These are phyloP conservation scores for Medicago ruthenica DNA, from an alignment of 306 rosid species.

Conservation along the genomic window DNA sequence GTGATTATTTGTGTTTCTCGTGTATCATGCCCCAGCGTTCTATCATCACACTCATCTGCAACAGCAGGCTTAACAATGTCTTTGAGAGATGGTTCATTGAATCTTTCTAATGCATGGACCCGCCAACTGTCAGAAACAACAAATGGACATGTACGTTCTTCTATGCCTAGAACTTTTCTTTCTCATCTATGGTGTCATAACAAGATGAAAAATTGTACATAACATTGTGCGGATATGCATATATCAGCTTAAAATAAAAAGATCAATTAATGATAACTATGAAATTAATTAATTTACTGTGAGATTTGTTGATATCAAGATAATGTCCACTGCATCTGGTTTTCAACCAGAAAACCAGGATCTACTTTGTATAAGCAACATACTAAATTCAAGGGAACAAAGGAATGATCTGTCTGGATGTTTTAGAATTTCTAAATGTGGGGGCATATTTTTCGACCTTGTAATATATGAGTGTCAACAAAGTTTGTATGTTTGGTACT, in stretches of 20 bases:
- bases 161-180: slow-evolving; percentile 35
- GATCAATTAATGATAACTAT: slow-evolving; percentile 9
- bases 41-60: slow-evolving; percentile 85
- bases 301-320: slow-evolving; percentile 22
- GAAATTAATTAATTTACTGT: neutral
- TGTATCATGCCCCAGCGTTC: slow-evolving; percentile 54
- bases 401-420: slow-evolving; percentile 4
- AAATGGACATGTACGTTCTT: slow-evolving; percentile 69
- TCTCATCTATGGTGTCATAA: slow-evolving; percentile 30
- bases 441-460: slow-evolving; percentile 7
- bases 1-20: slow-evolving; percentile 28
- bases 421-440: slow-evolving; percentile 18
- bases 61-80: slow-evolving; percentile 81
- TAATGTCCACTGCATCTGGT: slow-evolving; percentile 13
- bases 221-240: slow-evolving; percentile 20
- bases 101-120: slow-evolving; percentile 88
- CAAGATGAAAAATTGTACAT: neutral
- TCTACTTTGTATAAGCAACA: slow-evolving; percentile 26
- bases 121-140: slow-evolving; percentile 91
- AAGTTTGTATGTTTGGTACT: slow-evolving; percentile 7
- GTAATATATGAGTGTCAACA: slow-evolving; percentile 9
- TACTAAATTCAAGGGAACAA: slow-evolving; percentile 24
- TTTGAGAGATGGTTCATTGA: slow-evolving; percentile 84
- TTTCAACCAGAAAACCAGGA: slow-evolving; percentile 18
- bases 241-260: neutral